These are phyloP conservation scores for Blastomyces parvus DNA, from an alignment of 2,329 filamentous ascomycete genomes.

Conservation along the genomic window DNA sequence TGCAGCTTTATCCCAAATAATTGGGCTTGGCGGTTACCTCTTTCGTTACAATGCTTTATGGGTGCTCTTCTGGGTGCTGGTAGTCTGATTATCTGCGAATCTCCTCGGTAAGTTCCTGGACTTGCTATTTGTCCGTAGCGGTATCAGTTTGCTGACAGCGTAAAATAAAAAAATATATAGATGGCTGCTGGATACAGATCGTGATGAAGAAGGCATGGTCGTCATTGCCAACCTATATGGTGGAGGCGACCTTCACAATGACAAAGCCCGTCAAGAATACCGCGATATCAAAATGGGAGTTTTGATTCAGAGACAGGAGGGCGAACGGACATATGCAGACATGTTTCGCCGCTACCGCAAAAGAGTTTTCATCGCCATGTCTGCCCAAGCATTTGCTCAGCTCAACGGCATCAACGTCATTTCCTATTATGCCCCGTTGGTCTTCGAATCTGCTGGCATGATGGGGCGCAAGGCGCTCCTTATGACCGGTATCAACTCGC, in stretches of 20 bases:
- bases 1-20: constrained; percentile 81
- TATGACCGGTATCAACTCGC: constrained; percentile 94
- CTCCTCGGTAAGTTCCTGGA: constrained; percentile 58
- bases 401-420: constrained; percentile 99
- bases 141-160: constrained; percentile 24
- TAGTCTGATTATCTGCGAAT: constrained; percentile 90
- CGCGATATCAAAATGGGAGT: constrained; percentile 99
- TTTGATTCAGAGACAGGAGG: constrained; percentile 83
- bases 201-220: constrained; percentile 95
- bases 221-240: constrained; percentile 97
- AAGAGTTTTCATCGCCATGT: constrained; percentile 97
- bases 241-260: constrained; percentile 86
- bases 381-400: constrained; percentile 87
- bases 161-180: constrained; percentile 38
- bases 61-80: constrained; percentile 74
- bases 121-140: constrained; percentile 4
- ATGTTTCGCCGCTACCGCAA: constrained; percentile 93
- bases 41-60: constrained; percentile 93
- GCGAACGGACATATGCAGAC: constrained; percentile 78
- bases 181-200: constrained; percentile 95
- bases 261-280: constrained; percentile 89
- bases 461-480: constrained; percentile 78
- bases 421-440: constrained; percentile 93
- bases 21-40: constrained; percentile 79
- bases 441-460: constrained; percentile 98